Evolutionary conservation across 2,329 filamentous ascomycete species (phyloP).

Genomic region (Ophiostoma sp.): DNA sequence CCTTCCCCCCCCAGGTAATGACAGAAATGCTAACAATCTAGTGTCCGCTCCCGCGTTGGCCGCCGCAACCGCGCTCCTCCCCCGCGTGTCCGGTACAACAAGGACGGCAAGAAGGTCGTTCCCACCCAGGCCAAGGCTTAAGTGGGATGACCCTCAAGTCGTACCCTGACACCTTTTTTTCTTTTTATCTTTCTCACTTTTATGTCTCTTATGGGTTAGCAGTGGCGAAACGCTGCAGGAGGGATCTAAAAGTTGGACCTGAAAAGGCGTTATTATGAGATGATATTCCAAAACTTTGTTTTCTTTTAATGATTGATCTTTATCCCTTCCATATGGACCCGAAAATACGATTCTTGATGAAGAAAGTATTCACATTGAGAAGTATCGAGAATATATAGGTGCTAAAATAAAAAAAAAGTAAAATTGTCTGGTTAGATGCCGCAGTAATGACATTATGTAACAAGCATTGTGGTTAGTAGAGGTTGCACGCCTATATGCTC

Average conservation of each 20-base stretch:
- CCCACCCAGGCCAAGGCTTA: conserved; percentile 70
- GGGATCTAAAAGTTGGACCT: conserved; percentile 13
- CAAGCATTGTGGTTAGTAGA: too few relatives aligned
- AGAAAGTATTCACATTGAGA: background rate
- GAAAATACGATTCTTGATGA: background rate
- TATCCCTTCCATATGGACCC: conserved; percentile 10
- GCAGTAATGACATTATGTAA: background rate
- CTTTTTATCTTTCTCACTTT: conserved; percentile 2
- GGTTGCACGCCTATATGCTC: background rate
- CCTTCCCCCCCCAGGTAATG: background rate
- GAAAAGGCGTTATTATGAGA: conserved; percentile 17
- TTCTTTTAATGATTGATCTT: conserved; percentile 15
- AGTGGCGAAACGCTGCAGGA: conserved; percentile 13
- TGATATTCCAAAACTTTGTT: conserved; percentile 13
- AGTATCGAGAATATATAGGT: background rate
- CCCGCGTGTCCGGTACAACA: conserved; percentile 98
- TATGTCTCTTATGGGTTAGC: conserved; percentile 12
- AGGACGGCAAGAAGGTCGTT: conserved; percentile 99
- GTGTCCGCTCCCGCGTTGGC: conserved; percentile 93
- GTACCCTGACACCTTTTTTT: conserved; percentile 1
- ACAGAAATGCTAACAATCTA: conserved; percentile 45
- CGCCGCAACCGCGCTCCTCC: conserved; percentile 98
- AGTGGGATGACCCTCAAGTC: conserved; percentile 4
- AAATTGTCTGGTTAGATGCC: background rate
- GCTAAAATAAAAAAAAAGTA: background rate